Evolutionary conservation across 345 rosid genomes (phyloP), one percentile per base, ranked within the genome.

Genomic region (Camelina laxa): DNA sequence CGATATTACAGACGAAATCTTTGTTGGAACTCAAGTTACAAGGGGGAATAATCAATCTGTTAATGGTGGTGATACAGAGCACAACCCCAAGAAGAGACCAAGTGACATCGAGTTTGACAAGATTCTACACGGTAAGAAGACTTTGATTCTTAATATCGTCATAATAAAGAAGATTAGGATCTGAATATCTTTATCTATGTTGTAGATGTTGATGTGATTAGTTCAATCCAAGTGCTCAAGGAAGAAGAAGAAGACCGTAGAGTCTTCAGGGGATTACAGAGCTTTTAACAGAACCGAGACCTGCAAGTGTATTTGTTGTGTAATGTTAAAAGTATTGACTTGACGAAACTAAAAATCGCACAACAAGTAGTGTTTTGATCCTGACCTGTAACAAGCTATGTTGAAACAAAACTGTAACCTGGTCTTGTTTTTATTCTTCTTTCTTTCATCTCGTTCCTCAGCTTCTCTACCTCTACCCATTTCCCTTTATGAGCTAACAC

Each of bases 381-480:
- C 42, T 66, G 73, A 58, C 73, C 30, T 67, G 60, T 74, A 65
- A 27, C 65, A 65, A 45, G 21, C 62, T 48, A 39, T 27, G 17
- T 20, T 33, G 27, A 66, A 53, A 66, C 58, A 65, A 68, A 62
- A 63, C 82, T 79, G 67, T 38, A 68, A 35, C 82, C 78, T 60
- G 65, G 74, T 68, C 74, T 74, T 54, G 65, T 73, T 73, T 47
- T 74, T 20, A 73, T 74, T 41, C 63, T 51, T 66, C 59, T 58
- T 19, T 69, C 60, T 70, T 69, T 70, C 79, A 80, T 80, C 66
- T 75, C 73, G 5, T 75, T 35, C 36, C 90, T 79, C 33, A 80
- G 62, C 58, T 58, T 84, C 80, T 83, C 90, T 39, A 81, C 89
- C 19, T 86, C 87, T 11, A 35, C 75, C 88, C 88, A 85, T 77